These are phyloP conservation scores for Trapa incisa DNA, from an alignment of 345 rosid species.

Conservation along the genomic window DNA sequence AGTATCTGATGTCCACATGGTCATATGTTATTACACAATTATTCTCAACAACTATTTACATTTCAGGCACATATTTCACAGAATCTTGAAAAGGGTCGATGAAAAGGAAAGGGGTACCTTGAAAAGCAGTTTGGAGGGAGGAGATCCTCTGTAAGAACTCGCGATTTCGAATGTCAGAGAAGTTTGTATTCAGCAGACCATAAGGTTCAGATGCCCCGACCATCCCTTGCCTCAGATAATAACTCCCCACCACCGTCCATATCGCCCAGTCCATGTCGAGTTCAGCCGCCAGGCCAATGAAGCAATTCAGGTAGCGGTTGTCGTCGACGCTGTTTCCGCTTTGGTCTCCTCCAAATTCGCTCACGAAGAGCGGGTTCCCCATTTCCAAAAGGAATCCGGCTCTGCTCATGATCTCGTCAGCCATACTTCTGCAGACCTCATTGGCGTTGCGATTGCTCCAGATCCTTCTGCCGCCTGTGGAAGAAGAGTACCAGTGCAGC, in stretches of 20 bases:
- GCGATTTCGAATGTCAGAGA: conserved; percentile 43
- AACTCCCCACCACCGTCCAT: conserved; percentile 76
- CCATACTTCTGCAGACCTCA: conserved; percentile 46
- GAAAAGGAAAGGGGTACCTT: conserved; percentile 23
- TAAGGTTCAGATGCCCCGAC: conserved; percentile 45
- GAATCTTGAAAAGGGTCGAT: too few species aligned
- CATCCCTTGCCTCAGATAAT: conserved; percentile 57
- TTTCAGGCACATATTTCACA: too few species aligned
- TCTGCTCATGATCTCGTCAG: conserved; percentile 26
- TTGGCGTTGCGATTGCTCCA: conserved; percentile 57
- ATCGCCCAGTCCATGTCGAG: conserved; percentile 75
- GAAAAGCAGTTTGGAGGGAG: conserved; percentile 47
- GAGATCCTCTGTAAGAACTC: conserved; percentile 47
- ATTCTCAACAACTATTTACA: too few species aligned
- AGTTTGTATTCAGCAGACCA: conserved; percentile 49
- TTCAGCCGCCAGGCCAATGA: conserved; percentile 51
- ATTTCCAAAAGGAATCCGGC: conserved; percentile 47
- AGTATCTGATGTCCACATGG: too few species aligned
- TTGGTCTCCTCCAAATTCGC: conserved; percentile 64
- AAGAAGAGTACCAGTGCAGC: conserved; percentile 61
- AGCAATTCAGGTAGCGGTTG: conserved; percentile 53
- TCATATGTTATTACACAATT: too few species aligned
- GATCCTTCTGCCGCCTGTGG: conserved; percentile 30
- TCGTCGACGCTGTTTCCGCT: conserved; percentile 45
- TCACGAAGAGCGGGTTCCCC: conserved; percentile 46